Evolutionary conservation across 164 flowering plant genomes (phyloP).

Genomic region (Stephania yunnanensis): DNA sequence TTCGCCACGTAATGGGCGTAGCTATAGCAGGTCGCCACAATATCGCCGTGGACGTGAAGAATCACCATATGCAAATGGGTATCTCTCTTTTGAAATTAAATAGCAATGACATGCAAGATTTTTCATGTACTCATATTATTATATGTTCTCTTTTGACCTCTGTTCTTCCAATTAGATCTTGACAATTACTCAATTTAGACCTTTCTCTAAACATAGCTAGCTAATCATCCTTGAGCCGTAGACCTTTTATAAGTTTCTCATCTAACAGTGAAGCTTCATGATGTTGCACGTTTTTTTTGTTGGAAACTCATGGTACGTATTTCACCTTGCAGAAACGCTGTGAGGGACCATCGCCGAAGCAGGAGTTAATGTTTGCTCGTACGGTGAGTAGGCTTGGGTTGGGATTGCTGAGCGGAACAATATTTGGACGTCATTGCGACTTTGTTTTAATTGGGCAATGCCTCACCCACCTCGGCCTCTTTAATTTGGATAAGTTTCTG

Average conservation of each 20-base stretch:
- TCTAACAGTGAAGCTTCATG: not conserved
- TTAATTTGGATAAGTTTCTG: constrained; percentile 56
- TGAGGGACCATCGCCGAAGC: constrained; percentile 64
- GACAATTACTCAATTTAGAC: too few relatives aligned
- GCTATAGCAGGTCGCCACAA: constrained; percentile 72
- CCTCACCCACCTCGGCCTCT: constrained; percentile 35
- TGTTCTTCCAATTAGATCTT: too few relatives aligned
- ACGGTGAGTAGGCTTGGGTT: constrained; percentile 16
- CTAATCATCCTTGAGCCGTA: not conserved
- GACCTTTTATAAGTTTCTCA: not conserved
- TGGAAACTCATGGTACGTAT: not conserved
- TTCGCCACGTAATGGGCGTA: constrained; percentile 63
- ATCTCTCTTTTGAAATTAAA: constrained; percentile 6
- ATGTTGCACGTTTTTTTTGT: not conserved
- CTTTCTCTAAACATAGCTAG: not conserved
- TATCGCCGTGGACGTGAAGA: constrained; percentile 73
- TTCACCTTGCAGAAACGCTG: constrained; percentile 44
- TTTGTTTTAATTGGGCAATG: constrained; percentile 38
- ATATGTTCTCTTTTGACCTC: not conserved
- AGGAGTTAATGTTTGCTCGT: constrained; percentile 44
- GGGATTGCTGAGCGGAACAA: constrained; percentile 20
- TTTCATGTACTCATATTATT: not conserved
- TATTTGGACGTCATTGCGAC: constrained; percentile 34
- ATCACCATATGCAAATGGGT: constrained; percentile 79
- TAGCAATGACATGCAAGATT: not conserved